Percentiles rank a stretch among this genome's conserved stretches.
phyloP scores from a whole-genome alignment of 208 protist genomes.

The Sergeia podlipaevii region DNA sequence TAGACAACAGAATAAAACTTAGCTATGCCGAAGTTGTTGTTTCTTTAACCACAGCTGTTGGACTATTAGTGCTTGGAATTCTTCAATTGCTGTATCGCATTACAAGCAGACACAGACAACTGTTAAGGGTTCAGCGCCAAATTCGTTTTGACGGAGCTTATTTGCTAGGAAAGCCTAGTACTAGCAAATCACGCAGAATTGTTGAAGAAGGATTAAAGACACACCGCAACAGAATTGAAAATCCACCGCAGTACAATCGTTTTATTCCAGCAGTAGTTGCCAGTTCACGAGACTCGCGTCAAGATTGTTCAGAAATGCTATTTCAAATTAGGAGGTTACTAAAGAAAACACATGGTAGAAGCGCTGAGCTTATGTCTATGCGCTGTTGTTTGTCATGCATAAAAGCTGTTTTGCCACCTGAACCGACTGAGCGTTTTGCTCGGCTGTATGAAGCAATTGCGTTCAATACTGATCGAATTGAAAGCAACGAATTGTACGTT shows the following conservation, averaged over 20 bases:
- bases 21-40: slow-evolving; percentile 77
- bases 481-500: slow-evolving; percentile 46
- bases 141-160: slow-evolving; percentile 76
- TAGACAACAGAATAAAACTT: too few relatives aligned
- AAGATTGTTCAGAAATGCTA: slow-evolving; percentile 76
- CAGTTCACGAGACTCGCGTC: slow-evolving; percentile 51
- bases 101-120: slow-evolving; percentile 33
- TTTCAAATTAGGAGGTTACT: slow-evolving; percentile 56
- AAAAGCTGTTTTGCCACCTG: slow-evolving; percentile 50
- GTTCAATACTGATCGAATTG: slow-evolving; percentile 64
- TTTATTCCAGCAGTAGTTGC: slow-evolving; percentile 66
- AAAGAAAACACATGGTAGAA: slow-evolving; percentile 42
- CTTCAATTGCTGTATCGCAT: slow-evolving; percentile 64
- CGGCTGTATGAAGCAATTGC: slow-evolving; percentile 76
- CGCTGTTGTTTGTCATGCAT: slow-evolving; percentile 80
- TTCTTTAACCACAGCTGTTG: slow-evolving; percentile 65
- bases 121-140: slow-evolving; percentile 56
- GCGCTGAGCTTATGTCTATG: slow-evolving; percentile 81
- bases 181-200: slow-evolving; percentile 47
- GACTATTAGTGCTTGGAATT: slow-evolving; percentile 42
- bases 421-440: slow-evolving; percentile 65
- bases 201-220: slow-evolving; percentile 65
- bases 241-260: slow-evolving; percentile 57
- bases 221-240: slow-evolving; percentile 48
- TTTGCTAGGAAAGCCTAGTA: slow-evolving; percentile 49